Evolutionary conservation across 352 stramenopile genomes (phyloP).

Genomic region (Globisporangium parvum): DNA sequence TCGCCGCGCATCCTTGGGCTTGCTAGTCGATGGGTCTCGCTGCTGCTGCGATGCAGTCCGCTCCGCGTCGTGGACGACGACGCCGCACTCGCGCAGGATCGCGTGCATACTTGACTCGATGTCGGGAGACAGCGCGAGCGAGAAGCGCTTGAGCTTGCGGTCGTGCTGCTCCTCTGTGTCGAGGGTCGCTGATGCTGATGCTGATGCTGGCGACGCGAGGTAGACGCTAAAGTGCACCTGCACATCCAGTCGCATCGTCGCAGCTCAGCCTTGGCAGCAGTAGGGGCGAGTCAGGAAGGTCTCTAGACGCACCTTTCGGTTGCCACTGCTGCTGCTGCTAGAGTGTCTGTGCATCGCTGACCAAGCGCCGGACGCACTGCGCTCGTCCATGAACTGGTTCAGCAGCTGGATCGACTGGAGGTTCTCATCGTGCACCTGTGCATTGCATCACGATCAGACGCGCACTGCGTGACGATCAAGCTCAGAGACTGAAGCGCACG

Average conservation of each 20-base stretch:
- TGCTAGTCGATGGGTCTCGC: not conserved
- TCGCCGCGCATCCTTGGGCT: not conserved
- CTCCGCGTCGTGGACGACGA: constrained; percentile 18
- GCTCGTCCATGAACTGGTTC: constrained; percentile 68
- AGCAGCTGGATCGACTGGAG: constrained; percentile 60
- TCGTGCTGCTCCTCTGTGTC: constrained; percentile 5
- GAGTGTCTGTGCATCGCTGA: not conserved
- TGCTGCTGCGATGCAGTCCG: not conserved
- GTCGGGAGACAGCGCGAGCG: constrained; percentile 31
- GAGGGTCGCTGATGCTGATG: not conserved
- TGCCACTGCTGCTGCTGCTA: not conserved
- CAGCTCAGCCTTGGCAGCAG: not conserved
- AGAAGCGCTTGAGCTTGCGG: constrained; percentile 36
- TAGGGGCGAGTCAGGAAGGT: not conserved
- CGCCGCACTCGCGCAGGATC: constrained; percentile 47
- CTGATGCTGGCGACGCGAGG: constrained; percentile 2
- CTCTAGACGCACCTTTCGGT: constrained; percentile 1
- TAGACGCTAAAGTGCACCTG: constrained; percentile 36
- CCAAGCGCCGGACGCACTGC: constrained; percentile 7
- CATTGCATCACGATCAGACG: not conserved
- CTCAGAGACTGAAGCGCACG: not conserved
- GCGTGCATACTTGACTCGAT: constrained; percentile 44
- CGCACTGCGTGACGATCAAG: not conserved
- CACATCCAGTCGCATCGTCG: not conserved
- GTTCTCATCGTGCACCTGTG: constrained; percentile 64